These are phyloP conservation scores for Teunomyces funiuensis DNA, from an alignment of 805 yeast species.

Conservation along the genomic window DNA sequence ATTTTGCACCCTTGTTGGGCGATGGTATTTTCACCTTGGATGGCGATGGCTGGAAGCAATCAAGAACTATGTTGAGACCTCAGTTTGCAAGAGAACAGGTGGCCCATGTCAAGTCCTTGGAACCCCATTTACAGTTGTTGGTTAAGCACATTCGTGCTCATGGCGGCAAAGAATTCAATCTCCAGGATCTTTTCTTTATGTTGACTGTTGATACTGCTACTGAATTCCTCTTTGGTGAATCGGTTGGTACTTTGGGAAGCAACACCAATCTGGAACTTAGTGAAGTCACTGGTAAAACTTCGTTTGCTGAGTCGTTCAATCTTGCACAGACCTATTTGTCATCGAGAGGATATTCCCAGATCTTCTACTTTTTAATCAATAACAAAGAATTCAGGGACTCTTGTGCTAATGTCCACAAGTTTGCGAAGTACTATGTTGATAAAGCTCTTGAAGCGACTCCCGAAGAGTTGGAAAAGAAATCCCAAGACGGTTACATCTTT, in stretches of 20 bases:
- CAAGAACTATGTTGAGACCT: constrained; percentile 28
- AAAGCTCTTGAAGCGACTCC: constrained; percentile 14
- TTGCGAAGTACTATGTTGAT: constrained; percentile 20
- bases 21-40: constrained; percentile 29
- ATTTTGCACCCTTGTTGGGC: constrained; percentile 21
- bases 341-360: constrained; percentile 32
- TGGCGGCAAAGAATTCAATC: constrained; percentile 29
- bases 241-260: constrained; percentile 26
- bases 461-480: constrained; percentile 16
- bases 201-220: constrained; percentile 42
- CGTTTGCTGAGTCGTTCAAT: constrained; percentile 37
- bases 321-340: constrained; percentile 33
- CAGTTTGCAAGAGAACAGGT: constrained; percentile 28
- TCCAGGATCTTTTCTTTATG: constrained; percentile 34
- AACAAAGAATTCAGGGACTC: constrained; percentile 28
- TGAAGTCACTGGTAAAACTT: constrained; percentile 22
- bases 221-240: constrained; percentile 43
- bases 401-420: constrained; percentile 30
- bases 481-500: constrained; percentile 22
- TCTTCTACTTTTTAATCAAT: constrained; percentile 19
- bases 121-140: constrained; percentile 21
- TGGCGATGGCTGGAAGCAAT: constrained; percentile 29
- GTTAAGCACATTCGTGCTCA: constrained; percentile 14
- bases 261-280: constrained; percentile 1
- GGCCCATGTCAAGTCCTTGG: constrained; percentile 25